Conservation (phyloP, 2,329 filamentous ascomycete genomes). For the Talaromyces verruculosus region DNA sequence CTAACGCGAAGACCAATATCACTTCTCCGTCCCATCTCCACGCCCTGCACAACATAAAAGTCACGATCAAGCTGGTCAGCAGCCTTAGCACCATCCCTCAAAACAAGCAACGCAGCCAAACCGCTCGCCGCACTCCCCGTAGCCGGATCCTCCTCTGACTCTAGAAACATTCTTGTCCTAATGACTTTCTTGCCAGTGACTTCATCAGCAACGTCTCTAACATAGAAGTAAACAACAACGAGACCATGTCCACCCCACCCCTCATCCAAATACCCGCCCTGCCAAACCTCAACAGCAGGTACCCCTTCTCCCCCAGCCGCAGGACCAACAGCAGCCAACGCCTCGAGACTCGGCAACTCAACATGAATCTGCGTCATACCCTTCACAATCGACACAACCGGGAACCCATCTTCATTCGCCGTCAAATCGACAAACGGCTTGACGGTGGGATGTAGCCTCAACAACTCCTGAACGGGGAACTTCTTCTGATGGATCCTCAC, state of each 20-base stretch:
- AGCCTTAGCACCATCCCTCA: slow-evolving; percentile 38
- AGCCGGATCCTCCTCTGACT: slow-evolving; percentile 34
- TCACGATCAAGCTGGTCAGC: slow-evolving; percentile 33
- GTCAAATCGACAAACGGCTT: slow-evolving; percentile 24
- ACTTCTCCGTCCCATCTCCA: slow-evolving; percentile 62
- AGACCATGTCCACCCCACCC: slow-evolving; percentile 33
- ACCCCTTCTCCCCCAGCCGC: slow-evolving; percentile 30
- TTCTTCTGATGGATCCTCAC: slow-evolving; percentile 35
- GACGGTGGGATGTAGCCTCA: slow-evolving; percentile 32
- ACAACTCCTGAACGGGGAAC: slow-evolving; percentile 29
- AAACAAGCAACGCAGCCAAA: slow-evolving; percentile 56
- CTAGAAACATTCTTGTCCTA: slow-evolving; percentile 35
- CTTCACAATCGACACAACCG: slow-evolving; percentile 42
- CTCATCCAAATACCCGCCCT: slow-evolving; percentile 33
- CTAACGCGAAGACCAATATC: slow-evolving; percentile 39
- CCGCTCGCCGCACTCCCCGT: slow-evolving; percentile 61
- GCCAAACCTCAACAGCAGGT: slow-evolving; percentile 12
- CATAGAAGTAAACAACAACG: slow-evolving; percentile 35
- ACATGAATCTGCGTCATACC: slow-evolving; percentile 62
- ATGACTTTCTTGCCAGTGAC: slow-evolving; percentile 45
- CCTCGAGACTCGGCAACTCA: slow-evolving; percentile 59
- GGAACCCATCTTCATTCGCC: slow-evolving; percentile 25
- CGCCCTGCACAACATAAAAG: slow-evolving; percentile 63
- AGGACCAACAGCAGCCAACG: slow-evolving; percentile 47
- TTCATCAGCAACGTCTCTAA: slow-evolving; percentile 55